phyloP scores from a whole-genome alignment of 2,329 filamentous ascomycete species.

The Colletotrichum gloeosporioides region DNA sequence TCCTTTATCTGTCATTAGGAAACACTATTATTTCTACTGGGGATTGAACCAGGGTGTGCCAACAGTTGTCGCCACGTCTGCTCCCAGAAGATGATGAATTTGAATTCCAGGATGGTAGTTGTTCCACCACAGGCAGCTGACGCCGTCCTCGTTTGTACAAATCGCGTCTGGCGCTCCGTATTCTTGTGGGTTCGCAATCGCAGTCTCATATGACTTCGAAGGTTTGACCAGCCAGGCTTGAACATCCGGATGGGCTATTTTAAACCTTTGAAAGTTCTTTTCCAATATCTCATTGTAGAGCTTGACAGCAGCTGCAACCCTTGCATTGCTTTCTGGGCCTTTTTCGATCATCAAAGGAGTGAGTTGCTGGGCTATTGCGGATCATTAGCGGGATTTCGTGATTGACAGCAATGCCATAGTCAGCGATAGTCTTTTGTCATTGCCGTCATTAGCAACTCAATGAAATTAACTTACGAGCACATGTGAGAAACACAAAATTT shows the following conservation, averaged over 20 bases:
- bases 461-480: background rate
- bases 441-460: background rate
- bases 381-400: background rate
- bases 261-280: conserved; percentile 31
- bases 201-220: conserved; percentile 51
- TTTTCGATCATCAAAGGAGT: conserved; percentile 63
- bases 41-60: background rate
- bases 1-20: background rate
- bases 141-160: background rate
- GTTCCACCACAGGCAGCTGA: background rate
- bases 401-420: background rate
- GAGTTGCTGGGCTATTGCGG: background rate
- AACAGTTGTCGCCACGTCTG: background rate
- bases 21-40: background rate
- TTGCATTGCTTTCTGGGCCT: conserved; percentile 46
- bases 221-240: conserved; percentile 60
- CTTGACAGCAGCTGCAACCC: conserved; percentile 37
- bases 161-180: conserved; percentile 29
- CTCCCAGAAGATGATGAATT: background rate
- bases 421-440: background rate
- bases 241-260: conserved; percentile 38
- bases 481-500: conserved; percentile 62
- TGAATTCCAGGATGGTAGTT: background rate
- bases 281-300: conserved; percentile 50
- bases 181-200: conserved; percentile 55